These are phyloP conservation scores for Penicillium hordei DNA, from an alignment of 2,329 filamentous ascomycete species.

Conservation along the genomic window DNA sequence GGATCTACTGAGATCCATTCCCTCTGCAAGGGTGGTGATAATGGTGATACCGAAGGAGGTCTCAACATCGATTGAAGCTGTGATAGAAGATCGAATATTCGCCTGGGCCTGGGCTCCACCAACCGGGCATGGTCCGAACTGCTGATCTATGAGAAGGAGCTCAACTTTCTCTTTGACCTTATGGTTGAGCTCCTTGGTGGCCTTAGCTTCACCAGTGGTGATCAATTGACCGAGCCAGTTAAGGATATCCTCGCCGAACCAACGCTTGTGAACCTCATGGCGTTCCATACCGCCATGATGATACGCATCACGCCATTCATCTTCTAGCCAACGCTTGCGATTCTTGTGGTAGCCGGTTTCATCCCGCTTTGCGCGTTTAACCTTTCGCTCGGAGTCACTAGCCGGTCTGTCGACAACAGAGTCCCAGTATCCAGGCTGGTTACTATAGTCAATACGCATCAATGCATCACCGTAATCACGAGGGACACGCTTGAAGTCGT, in stretches of 20 bases:
- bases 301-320: constrained; percentile 37
- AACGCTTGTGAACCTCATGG: constrained; percentile 38
- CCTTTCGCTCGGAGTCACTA: constrained; percentile 17
- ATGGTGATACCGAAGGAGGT: constrained; percentile 12
- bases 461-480: constrained; percentile 34
- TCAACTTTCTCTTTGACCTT: constrained; percentile 9
- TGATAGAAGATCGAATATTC: constrained; percentile 6
- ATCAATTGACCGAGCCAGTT: constrained; percentile 28
- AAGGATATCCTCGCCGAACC: constrained; percentile 36
- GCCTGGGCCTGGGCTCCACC: constrained; percentile 8
- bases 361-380: constrained; percentile 26
- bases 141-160: constrained; percentile 10
- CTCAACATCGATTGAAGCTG: constrained; percentile 10
- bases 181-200: constrained; percentile 11
- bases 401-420: constrained; percentile 23
- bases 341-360: constrained; percentile 32
- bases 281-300: constrained; percentile 28
- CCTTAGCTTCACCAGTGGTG: not conserved
- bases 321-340: constrained; percentile 41
- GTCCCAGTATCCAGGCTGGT: constrained; percentile 42
- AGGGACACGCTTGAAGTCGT: constrained; percentile 38
- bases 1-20: constrained; percentile 13
- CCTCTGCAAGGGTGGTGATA: constrained; percentile 7
- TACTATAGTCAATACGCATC: constrained; percentile 45
- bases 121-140: constrained; percentile 12